Percentiles rank a stretch among this genome's conserved stretches.
Conservation (phyloP, 176 grass and related monocot species). For the Puya raimondii region DNA sequence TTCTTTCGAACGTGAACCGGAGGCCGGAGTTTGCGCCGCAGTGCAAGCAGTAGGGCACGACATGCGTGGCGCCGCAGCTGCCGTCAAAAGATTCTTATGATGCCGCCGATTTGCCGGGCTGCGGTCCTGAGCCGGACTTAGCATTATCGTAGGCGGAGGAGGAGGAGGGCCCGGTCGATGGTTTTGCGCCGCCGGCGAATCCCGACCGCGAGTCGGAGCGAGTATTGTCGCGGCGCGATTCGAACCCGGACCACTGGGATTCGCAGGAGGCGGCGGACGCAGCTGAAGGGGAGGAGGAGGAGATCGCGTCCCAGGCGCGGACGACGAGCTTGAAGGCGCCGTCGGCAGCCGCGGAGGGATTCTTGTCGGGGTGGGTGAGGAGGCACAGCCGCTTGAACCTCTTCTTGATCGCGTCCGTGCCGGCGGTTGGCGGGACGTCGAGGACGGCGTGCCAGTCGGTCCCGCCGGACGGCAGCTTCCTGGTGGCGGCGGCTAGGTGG, state of each 20-base stretch:
- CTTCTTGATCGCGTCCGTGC: background rate
- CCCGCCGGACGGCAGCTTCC: background rate
- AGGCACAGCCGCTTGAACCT: conserved; percentile 11
- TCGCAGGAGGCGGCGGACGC: background rate
- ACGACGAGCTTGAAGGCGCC: conserved; percentile 24
- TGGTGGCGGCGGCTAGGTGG: conserved; percentile 13
- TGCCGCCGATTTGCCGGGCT: too few relatives aligned
- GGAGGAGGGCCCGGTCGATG: too few relatives aligned
- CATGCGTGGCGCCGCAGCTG: too few relatives aligned
- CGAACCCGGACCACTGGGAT: background rate
- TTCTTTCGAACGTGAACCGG: too few relatives aligned
- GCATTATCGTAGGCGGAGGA: too few relatives aligned
- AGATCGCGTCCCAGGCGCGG: conserved; percentile 16
- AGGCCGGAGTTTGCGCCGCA: too few relatives aligned
- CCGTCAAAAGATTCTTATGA: too few relatives aligned
- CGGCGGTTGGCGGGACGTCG: background rate
- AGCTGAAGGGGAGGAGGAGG: background rate
- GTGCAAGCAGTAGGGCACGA: too few relatives aligned
- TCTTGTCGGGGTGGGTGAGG: conserved; percentile 28
- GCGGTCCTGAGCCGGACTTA: too few relatives aligned
- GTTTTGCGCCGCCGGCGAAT: too few relatives aligned
- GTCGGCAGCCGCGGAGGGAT: conserved; percentile 19
- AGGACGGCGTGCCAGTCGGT: conserved; percentile 20
- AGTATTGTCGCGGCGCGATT: too few relatives aligned
- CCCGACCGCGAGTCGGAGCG: too few relatives aligned